Evolutionary conservation across 2,329 filamentous ascomycete species (phyloP).

Genomic region (Aspergillus candidus): DNA sequence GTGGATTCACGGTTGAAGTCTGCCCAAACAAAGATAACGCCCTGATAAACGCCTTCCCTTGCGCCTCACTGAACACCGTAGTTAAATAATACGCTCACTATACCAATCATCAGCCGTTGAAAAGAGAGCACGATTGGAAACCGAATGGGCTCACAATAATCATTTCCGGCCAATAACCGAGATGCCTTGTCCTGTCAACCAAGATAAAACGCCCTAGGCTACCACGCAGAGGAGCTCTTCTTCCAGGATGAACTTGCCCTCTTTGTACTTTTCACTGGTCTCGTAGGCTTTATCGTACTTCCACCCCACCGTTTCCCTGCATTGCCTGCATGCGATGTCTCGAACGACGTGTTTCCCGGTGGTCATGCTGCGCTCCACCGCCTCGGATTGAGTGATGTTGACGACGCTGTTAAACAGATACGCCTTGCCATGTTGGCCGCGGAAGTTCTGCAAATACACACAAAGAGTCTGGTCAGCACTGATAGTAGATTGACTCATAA

Average conservation of each 20-base stretch:
- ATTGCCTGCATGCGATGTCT: slow-evolving; percentile 86
- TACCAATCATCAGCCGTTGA: too few relatives aligned
- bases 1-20: too few relatives aligned
- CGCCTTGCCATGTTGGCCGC: slow-evolving; percentile 95
- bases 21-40: too few relatives aligned
- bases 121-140: too few relatives aligned
- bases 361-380: slow-evolving; percentile 96
- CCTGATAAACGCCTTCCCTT: too few relatives aligned
- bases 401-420: slow-evolving; percentile 94
- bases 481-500: background rate
- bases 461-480: too few relatives aligned
- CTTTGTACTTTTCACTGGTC: slow-evolving; percentile 90
- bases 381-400: slow-evolving; percentile 73
- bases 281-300: slow-evolving; percentile 99
- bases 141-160: too few relatives aligned
- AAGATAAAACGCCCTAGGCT: slow-evolving; percentile 36
- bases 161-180: too few relatives aligned
- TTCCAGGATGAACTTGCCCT: slow-evolving; percentile 96
- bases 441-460: slow-evolving; percentile 68
- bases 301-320: slow-evolving; percentile 91
- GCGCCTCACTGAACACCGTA: too few relatives aligned
- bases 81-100: too few relatives aligned
- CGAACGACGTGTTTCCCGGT: slow-evolving; percentile 91
- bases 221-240: slow-evolving; percentile 82
- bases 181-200: background rate